A percentile compares a stretch with the other conserved stretches of the same genome.
These are phyloP conservation scores for Podochytrium sp. DNA, from an alignment of 192 early-diverging fungal genomes.

Conservation along the genomic window DNA sequence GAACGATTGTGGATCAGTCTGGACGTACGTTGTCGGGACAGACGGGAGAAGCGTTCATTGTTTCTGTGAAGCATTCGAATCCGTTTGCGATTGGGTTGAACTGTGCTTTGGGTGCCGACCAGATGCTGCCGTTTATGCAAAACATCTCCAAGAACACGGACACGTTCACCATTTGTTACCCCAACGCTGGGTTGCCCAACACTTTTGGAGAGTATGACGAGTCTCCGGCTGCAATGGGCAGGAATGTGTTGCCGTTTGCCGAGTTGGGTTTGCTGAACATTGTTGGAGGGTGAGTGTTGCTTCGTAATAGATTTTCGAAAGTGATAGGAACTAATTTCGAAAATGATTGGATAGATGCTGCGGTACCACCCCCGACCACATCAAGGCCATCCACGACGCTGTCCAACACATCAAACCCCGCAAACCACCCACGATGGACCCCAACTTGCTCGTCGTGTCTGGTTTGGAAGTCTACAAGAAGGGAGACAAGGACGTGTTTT, in stretches of 20 bases:
- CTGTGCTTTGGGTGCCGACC: constrained; percentile 74
- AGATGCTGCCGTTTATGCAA: constrained; percentile 96
- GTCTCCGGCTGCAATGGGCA: constrained; percentile 82
- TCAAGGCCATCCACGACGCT: constrained; percentile 80
- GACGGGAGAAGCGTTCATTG: constrained; percentile 94
- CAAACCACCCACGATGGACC: constrained; percentile 67
- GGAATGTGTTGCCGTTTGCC: constrained; percentile 84
- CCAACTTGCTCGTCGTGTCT: constrained; percentile 74
- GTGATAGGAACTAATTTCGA: no score
- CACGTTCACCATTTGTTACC: constrained; percentile 87
- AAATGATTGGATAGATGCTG: no score
- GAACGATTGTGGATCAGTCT: constrained; percentile 96
- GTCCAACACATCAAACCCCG: constrained; percentile 79
- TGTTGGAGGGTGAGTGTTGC: constrained; percentile 70
- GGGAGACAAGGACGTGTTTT: constrained; percentile 81
- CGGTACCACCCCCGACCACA: constrained; percentile 94
- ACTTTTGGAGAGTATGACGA: constrained; percentile 98
- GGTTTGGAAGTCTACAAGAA: constrained; percentile 86
- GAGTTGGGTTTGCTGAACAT: constrained; percentile 92
- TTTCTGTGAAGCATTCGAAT: constrained; percentile 75
- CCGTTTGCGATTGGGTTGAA: constrained; percentile 85
- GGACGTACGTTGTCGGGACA: constrained; percentile 96
- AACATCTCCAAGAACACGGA: constrained; percentile 84
- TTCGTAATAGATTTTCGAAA: not conserved
- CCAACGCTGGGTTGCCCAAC: constrained; percentile 96